These are phyloP conservation scores for Claviceps quebecensis DNA, from an alignment of 2,329 filamentous ascomycete species.

Conservation along the genomic window DNA sequence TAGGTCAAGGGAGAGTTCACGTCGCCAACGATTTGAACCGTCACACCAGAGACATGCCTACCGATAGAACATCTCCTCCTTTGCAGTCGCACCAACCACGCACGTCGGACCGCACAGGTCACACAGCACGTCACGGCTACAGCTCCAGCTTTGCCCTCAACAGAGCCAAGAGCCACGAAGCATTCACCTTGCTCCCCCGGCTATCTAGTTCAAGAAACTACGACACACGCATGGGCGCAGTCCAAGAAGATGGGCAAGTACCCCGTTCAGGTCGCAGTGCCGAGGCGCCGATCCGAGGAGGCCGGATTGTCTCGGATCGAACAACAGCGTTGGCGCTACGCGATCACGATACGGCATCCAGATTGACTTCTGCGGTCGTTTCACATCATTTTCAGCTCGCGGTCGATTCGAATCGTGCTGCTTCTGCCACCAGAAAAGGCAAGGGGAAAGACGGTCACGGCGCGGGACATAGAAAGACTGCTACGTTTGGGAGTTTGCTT, in stretches of 20 bases:
- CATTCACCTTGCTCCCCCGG: conserved; percentile 11
- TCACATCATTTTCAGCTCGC: background rate
- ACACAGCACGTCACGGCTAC: background rate
- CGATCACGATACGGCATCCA: conserved; percentile 2
- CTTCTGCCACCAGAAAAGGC: background rate
- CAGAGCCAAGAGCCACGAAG: conserved; percentile 9
- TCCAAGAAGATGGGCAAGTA: background rate
- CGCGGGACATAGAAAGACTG: background rate
- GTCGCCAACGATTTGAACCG: background rate
- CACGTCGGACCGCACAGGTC: no score
- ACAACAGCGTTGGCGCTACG: conserved; percentile 1
- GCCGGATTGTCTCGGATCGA: background rate
- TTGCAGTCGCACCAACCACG: background rate
- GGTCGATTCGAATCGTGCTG: background rate
- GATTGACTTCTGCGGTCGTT: background rate
- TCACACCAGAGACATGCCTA: background rate
- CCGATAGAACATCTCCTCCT: background rate
- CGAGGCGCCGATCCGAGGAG: background rate
- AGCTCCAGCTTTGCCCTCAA: conserved; percentile 12
- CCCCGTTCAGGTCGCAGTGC: background rate
- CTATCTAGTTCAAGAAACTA: background rate
- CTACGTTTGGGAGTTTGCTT: conserved; percentile 1
- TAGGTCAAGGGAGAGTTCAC: conserved; percentile 1
- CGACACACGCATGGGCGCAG: background rate
- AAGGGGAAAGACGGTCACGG: background rate